Conservation (phyloP, 2,329 filamentous ascomycete genomes). For the Claviceps digitariae region DNA sequence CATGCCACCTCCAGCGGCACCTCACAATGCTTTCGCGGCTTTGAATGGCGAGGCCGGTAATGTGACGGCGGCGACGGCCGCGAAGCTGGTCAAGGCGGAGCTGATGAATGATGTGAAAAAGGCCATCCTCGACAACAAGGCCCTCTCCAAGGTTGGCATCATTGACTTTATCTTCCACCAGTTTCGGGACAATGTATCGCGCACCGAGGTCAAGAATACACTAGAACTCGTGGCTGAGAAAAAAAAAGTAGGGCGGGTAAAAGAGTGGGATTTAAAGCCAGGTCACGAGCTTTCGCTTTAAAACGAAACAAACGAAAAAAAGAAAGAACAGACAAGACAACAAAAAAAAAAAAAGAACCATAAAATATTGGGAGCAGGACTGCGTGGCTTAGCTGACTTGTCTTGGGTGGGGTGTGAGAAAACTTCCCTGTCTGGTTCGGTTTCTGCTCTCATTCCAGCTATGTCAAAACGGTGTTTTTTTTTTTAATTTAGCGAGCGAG, state of each 20-base stretch:
- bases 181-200: conserved; percentile 23
- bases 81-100: conserved; percentile 24
- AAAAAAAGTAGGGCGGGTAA: conserved; percentile 21
- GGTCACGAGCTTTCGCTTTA: conserved; percentile 22
- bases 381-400: too few relatives aligned
- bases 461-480: too few relatives aligned
- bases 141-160: conserved; percentile 27
- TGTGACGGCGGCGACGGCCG: conserved; percentile 2
- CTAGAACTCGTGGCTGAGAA: conserved; percentile 27
- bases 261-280: conserved; percentile 27
- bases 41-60: conserved; percentile 11
- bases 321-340: neutral
- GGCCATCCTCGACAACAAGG: conserved; percentile 26
- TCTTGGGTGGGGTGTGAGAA: too few relatives aligned
- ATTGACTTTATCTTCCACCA: conserved; percentile 26
- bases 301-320: neutral
- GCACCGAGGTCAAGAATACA: conserved; percentile 28
- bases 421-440: too few relatives aligned
- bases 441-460: too few relatives aligned
- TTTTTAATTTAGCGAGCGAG: too few relatives aligned
- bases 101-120: conserved; percentile 28
- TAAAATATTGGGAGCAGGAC: neutral
- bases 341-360: neutral
- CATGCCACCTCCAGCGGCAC: conserved; percentile 21
- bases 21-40: conserved; percentile 24